Percentiles rank a stretch among this genome's conserved stretches.
phyloP scores from a whole-genome alignment of 495 filamentous ascomycete species.

The Aspergillus coremiiformis region DNA sequence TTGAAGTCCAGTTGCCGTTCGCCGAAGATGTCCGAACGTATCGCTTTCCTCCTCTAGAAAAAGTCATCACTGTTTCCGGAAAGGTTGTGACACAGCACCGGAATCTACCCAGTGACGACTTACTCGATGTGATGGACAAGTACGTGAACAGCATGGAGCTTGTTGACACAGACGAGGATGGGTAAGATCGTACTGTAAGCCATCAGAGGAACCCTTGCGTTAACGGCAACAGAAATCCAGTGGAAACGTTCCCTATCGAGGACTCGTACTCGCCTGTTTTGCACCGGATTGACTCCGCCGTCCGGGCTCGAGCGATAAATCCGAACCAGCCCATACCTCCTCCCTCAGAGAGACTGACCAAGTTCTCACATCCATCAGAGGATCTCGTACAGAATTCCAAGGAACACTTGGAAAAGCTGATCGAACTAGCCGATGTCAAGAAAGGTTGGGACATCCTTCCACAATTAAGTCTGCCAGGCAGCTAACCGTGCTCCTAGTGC shows the following conservation, averaged over 20 bases:
- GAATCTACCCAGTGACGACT: conserved; percentile 68
- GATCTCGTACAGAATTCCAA: conserved; percentile 52
- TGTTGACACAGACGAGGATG: conserved; percentile 60
- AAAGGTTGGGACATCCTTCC: conserved; percentile 50
- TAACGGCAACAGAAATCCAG: conserved; percentile 43
- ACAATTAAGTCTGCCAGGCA: background rate
- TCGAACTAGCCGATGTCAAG: conserved; percentile 71
- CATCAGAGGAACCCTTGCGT: background rate
- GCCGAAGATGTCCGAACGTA: conserved; percentile 85
- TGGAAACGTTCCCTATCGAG: conserved; percentile 70
- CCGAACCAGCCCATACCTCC: conserved; percentile 60
- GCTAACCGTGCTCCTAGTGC: conserved; percentile 46
- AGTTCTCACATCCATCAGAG: conserved; percentile 67
- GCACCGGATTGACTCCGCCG: conserved; percentile 79
- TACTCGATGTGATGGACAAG: conserved; percentile 74
- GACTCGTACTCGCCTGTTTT: conserved; percentile 88
- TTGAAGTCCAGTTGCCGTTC: conserved; percentile 91
- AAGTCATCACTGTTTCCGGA: conserved; percentile 84
- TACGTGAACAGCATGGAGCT: conserved; percentile 96
- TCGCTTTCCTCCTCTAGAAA: conserved; percentile 83
- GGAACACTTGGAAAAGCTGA: conserved; percentile 52
- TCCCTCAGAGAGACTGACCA: conserved; percentile 58
- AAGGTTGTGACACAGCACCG: conserved; percentile 75
- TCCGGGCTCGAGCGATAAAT: conserved; percentile 73
- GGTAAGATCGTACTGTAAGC: conserved; percentile 38